A percentile compares a stretch with the other conserved stretches of the same genome.
Evolutionary conservation across 2,329 filamentous ascomycete genomes (phyloP).

Genomic region (Neophaeococcomyces aloes): DNA sequence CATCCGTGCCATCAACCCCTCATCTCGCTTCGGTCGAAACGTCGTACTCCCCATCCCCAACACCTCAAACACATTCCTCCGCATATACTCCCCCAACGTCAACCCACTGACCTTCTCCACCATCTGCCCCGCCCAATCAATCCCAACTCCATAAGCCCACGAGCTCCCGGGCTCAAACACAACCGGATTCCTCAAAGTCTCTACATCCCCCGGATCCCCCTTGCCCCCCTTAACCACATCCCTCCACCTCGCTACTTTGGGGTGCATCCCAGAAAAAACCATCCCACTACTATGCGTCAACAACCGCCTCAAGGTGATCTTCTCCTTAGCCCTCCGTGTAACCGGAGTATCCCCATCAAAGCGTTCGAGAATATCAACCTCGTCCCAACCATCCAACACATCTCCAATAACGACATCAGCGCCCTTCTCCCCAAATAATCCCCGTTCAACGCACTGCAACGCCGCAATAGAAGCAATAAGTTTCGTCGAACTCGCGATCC

Average conservation of each 20-base stretch:
- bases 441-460: too few relatives aligned
- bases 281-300: conserved; percentile 18
- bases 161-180: conserved; percentile 43
- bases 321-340: conserved; percentile 19
- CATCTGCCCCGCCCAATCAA: conserved; percentile 46
- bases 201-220: neutral
- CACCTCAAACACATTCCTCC: conserved; percentile 7
- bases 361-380: too few relatives aligned
- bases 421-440: too few relatives aligned
- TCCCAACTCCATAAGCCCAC: conserved; percentile 42
- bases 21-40: conserved; percentile 31
- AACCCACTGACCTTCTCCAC: conserved; percentile 37
- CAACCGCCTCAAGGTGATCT: conserved; percentile 17
- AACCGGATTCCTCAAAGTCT: too few relatives aligned
- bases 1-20: conserved; percentile 28
- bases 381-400: too few relatives aligned
- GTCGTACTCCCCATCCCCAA: conserved; percentile 24
- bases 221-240: neutral
- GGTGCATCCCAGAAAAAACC: conserved; percentile 6
- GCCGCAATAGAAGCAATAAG: too few relatives aligned
- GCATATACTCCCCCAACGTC: neutral
- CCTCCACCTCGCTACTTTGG: neutral
- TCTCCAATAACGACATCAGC: too few relatives aligned
- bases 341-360: conserved; percentile 29
- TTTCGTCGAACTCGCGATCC: too few relatives aligned